Conservation (phyloP, 2,329 filamentous ascomycete genomes). For the Botrytis deweyae region DNA sequence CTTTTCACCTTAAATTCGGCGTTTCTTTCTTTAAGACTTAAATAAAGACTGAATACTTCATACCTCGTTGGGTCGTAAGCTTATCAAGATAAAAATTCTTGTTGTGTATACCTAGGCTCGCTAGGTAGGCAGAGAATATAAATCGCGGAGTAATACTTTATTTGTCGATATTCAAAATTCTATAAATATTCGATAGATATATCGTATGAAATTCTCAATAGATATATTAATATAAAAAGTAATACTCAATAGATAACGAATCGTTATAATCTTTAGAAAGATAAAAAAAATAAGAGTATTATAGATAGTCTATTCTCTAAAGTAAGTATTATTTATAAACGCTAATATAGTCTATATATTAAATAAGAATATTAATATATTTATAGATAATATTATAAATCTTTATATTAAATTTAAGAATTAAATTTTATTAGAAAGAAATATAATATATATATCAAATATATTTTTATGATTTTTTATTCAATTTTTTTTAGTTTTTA, state of each 20-base stretch:
- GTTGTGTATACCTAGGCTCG: background rate
- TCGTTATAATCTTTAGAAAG: background rate
- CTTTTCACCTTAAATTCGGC: background rate
- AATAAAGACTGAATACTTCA: background rate
- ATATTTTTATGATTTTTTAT: too few species aligned
- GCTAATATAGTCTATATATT: too few species aligned
- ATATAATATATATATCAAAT: too few species aligned
- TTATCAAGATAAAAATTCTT: background rate
- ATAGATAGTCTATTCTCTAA: too few species aligned
- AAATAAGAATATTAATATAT: too few species aligned
- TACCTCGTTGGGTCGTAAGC: background rate
- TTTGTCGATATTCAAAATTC: background rate
- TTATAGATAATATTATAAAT: too few species aligned
- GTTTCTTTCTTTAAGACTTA: background rate
- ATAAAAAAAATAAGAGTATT: background rate
- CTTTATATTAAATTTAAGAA: too few species aligned
- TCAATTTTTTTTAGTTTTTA: too few species aligned
- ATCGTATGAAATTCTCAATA: too few species aligned
- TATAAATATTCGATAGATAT: background rate
- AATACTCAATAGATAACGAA: background rate
- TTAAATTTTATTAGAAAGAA: too few species aligned
- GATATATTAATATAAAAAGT: background rate
- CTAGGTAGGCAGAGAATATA: background rate
- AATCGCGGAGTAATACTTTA: background rate
- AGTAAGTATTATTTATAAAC: too few species aligned